Evolutionary conservation across 1,139 yeast species (phyloP).

Genomic region (Eremothecium gossypii): DNA sequence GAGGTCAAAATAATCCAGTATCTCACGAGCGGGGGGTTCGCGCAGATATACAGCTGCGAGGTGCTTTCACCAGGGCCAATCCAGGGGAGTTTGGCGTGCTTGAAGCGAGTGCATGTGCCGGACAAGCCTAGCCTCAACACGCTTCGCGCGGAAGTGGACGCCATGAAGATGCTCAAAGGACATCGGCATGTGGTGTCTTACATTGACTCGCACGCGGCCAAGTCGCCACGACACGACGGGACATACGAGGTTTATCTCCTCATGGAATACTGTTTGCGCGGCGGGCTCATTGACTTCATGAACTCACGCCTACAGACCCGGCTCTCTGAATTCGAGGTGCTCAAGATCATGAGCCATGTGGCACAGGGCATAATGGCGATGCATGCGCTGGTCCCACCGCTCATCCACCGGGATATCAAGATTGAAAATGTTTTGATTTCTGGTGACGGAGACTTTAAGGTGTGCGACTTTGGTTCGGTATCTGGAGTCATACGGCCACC

Average conservation of each 20-base stretch:
- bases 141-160: constrained; percentile 68
- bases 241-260: constrained; percentile 65
- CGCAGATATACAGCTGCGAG: constrained; percentile 51
- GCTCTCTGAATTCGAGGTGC: constrained; percentile 50
- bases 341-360: constrained; percentile 59
- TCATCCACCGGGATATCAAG: constrained; percentile 70
- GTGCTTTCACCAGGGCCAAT: constrained; percentile 34
- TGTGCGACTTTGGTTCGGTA: constrained; percentile 75
- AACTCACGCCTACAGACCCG: constrained; percentile 58
- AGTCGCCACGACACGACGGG: constrained; percentile 38
- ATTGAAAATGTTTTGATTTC: constrained; percentile 69
- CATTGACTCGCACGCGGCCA: constrained; percentile 70
- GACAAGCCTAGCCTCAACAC: constrained; percentile 58
- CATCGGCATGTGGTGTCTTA: constrained; percentile 55
- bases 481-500: constrained; percentile 57
- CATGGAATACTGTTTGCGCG: constrained; percentile 72
- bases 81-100: constrained; percentile 44
- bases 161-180: constrained; percentile 53
- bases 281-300: constrained; percentile 66
- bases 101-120: constrained; percentile 66
- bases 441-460: constrained; percentile 45
- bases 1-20: constrained; percentile 29
- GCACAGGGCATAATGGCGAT: constrained; percentile 60
- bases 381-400: constrained; percentile 49
- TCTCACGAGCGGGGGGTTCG: constrained; percentile 41